Percentiles rank a stretch among this genome's conserved stretches.
These are phyloP conservation scores for Solanum pinnatisectum DNA, from an alignment of 257 asterid genomes.

Conservation along the genomic window DNA sequence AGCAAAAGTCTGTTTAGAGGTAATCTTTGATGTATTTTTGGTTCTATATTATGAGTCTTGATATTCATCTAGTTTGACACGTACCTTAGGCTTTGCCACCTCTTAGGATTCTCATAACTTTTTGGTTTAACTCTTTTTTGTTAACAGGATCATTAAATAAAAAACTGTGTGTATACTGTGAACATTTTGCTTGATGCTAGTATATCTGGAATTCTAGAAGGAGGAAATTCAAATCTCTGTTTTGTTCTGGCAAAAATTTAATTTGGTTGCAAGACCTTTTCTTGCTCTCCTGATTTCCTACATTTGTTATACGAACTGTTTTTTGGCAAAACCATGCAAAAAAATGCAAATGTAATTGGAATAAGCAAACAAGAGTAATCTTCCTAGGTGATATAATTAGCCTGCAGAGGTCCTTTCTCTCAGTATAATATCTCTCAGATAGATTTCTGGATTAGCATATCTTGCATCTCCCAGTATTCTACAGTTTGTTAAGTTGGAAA, in stretches of 20 bases:
- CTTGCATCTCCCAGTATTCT: not conserved
- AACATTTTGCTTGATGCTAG: not conserved
- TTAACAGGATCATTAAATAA: not conserved
- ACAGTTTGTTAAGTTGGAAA: not conserved
- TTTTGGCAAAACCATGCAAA: not conserved
- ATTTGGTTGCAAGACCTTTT: not conserved
- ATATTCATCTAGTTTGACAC: not conserved
- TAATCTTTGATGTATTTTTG: not conserved
- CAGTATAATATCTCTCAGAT: not conserved
- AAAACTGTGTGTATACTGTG: not conserved
- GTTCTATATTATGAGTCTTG: not conserved
- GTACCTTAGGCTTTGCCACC: not conserved
- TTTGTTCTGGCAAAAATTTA: not conserved
- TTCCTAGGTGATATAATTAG: constrained; percentile 36
- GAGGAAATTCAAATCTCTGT: not conserved
- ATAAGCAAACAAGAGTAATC: constrained; percentile 6
- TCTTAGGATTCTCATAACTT: not conserved
- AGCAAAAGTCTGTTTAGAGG: not conserved
- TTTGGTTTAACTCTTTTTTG: not conserved
- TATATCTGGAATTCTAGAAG: not conserved
- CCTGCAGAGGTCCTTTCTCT: constrained; percentile 62
- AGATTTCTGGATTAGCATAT: not conserved
- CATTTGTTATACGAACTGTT: not conserved
- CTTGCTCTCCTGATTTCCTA: not conserved
- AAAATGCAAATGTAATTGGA: not conserved